A percentile compares a stretch with the other conserved stretches of the same genome.
Conservation (phyloP, 441 rosid species). For the Mallotus japonicus region DNA sequence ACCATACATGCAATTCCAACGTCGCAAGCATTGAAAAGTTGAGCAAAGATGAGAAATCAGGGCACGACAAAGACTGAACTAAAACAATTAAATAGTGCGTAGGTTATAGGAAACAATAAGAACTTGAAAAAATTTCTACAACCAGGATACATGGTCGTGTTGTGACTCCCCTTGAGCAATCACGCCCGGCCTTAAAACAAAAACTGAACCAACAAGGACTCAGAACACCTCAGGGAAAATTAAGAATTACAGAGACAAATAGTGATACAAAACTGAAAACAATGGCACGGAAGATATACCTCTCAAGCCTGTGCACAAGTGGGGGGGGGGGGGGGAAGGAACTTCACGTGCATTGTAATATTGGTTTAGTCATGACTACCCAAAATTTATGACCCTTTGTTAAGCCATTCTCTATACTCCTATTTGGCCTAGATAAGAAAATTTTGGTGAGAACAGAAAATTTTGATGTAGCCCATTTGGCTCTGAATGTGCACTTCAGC, state of each 20-base stretch:
- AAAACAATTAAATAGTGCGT: neutral
- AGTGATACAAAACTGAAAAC: conserved; percentile 37
- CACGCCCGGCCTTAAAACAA: conserved; percentile 18
- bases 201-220: conserved; percentile 17
- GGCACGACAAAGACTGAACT: neutral
- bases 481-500: conserved; percentile 23
- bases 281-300: conserved; percentile 28
- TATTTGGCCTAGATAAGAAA: conserved; percentile 26
- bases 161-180: conserved; percentile 21
- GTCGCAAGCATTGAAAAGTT: too few relatives aligned
- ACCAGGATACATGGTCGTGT: conserved; percentile 14
- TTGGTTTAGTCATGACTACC: conserved; percentile 22
- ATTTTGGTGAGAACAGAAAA: conserved; percentile 24
- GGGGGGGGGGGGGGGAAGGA: too few relatives aligned
- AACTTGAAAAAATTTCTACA: conserved; percentile 24
- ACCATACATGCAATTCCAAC: too few relatives aligned
- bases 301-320: conserved; percentile 15
- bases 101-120: conserved; percentile 2
- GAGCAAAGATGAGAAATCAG: neutral
- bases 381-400: conserved; percentile 44
- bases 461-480: conserved; percentile 38
- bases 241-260: conserved; percentile 16
- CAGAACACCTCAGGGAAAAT: conserved; percentile 20
- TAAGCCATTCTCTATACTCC: conserved; percentile 33
- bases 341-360: conserved; percentile 27